Evolutionary conservation across 2,329 filamentous ascomycete genomes (phyloP).

Genomic region (Ascochyta rabiei): DNA sequence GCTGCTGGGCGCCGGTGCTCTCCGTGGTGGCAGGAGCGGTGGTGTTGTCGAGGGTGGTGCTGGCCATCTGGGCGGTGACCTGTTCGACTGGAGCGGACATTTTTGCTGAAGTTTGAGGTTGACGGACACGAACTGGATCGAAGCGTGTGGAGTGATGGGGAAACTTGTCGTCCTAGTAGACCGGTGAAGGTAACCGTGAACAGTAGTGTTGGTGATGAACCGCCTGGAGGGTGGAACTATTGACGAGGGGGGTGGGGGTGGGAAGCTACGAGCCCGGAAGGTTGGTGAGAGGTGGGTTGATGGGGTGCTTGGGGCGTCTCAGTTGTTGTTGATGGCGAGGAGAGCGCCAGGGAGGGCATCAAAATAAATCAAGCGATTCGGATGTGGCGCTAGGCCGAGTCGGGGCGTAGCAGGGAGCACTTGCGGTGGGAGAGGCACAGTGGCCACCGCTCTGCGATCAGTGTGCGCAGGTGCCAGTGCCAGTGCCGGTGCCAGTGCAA

Average conservation of each 20-base stretch:
- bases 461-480: background rate
- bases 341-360: conserved; percentile 36
- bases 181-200: conserved; percentile 49
- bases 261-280: conserved; percentile 57
- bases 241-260: conserved; percentile 59
- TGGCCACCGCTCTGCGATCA: conserved; percentile 4
- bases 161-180: conserved; percentile 53
- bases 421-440: conserved; percentile 26
- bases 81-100: conserved; percentile 88
- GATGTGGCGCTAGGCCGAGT: conserved; percentile 20
- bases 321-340: conserved; percentile 42
- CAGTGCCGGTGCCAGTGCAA: background rate
- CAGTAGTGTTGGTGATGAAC: conserved; percentile 48
- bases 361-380: conserved; percentile 33
- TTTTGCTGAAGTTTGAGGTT: conserved; percentile 62
- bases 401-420: conserved; percentile 34
- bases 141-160: conserved; percentile 45
- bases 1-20: conserved; percentile 62
- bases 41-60: conserved; percentile 65
- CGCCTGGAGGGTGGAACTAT: conserved; percentile 56
- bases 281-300: conserved; percentile 41
- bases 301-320: conserved; percentile 35
- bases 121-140: conserved; percentile 59
- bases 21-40: conserved; percentile 49
- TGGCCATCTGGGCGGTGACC: conserved; percentile 74